Percentiles rank a stretch among this genome's conserved stretches.
phyloP scores from a whole-genome alignment of 192 early-diverging fungal genomes.

The Phlyctochytrium bullatum region DNA sequence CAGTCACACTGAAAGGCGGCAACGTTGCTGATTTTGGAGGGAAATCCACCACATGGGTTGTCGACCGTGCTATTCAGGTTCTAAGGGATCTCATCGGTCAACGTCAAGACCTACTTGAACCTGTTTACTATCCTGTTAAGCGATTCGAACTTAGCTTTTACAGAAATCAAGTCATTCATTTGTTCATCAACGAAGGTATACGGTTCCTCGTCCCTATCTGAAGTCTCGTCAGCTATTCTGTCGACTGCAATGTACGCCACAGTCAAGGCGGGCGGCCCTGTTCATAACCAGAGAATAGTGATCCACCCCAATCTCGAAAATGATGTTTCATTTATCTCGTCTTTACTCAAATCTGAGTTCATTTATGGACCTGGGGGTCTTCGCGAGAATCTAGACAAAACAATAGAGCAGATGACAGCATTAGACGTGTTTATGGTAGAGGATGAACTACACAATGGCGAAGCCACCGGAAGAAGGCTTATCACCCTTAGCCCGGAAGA shows the following conservation, averaged over 20 bases:
- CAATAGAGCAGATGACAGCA: slow-evolving; percentile 54
- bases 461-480: slow-evolving; percentile 25
- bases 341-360: slow-evolving; percentile 75
- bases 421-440: slow-evolving; percentile 43
- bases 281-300: slow-evolving; percentile 61
- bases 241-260: slow-evolving; percentile 74
- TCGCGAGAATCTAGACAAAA: slow-evolving; percentile 59
- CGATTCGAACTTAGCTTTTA: slow-evolving; percentile 82
- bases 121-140: slow-evolving; percentile 77
- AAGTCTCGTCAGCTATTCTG: slow-evolving; percentile 57
- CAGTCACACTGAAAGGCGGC: slow-evolving; percentile 68
- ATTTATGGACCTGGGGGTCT: slow-evolving; percentile 76
- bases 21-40: slow-evolving; percentile 75
- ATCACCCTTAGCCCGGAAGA: slow-evolving; percentile 43
- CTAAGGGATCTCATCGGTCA: slow-evolving; percentile 74
- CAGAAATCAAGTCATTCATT: slow-evolving; percentile 74
- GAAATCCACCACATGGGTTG: slow-evolving; percentile 67
- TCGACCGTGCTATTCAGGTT: slow-evolving; percentile 71
- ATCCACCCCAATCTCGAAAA: slow-evolving; percentile 51
- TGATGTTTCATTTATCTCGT: slow-evolving; percentile 71
- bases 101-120: slow-evolving; percentile 74
- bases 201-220: background rate
- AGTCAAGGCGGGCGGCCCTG: slow-evolving; percentile 73
- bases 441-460: slow-evolving; percentile 24
- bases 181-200: slow-evolving; percentile 55